Evolutionary conservation across 129 eudicot species (phyloP), one percentile per base, ranked within the genome.

Genomic region (Ambrosia trifida): DNA sequence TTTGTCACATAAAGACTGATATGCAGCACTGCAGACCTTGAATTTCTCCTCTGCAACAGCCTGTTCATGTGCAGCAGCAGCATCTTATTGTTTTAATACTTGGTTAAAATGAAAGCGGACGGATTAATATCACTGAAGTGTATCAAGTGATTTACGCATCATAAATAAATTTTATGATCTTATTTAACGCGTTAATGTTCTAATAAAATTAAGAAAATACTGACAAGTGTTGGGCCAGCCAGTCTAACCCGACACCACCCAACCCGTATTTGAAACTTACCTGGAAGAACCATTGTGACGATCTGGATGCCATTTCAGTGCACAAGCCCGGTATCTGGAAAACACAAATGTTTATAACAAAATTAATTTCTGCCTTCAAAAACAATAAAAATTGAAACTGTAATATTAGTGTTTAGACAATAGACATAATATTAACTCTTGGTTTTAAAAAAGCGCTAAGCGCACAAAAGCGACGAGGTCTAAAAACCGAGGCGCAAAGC

Each of bases 281-380:
- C 94, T 92, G 64, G 91, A 89, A 72, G 96, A 87, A 63, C 98
- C 96, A 52, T 70, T 84, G 68, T 89, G 98, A 57, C 98, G 98
- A 76, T 92, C 98, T 16, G 98, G 98, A 84, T 92, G 98, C 96
- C 91, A 92, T 83, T 89, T 92, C 61, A 92, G 74, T 0, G 98
- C 96, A 71, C 95, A 89, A 54, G 87, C 83, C 72, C 98, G 94
- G 58, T 89, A 92, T 57, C 96, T 92, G 87, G 32, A 78, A 64
- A 70, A 64, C 31, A 32, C 36, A 69, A 54, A 33, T 17, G 62
- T 32, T 32, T 4, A 18, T 52, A 33, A 52, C 18, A 52, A 32
- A 35, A 46, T n/a, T 1, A 31, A 10, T 33, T 33, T 33, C 0
- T 44, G 2, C 12, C 12, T 60, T 35, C 28, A n/a, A 14, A 28